phyloP scores from a whole-genome alignment of 352 stramenopile genomes.

The Pythium dissotocum region DNA sequence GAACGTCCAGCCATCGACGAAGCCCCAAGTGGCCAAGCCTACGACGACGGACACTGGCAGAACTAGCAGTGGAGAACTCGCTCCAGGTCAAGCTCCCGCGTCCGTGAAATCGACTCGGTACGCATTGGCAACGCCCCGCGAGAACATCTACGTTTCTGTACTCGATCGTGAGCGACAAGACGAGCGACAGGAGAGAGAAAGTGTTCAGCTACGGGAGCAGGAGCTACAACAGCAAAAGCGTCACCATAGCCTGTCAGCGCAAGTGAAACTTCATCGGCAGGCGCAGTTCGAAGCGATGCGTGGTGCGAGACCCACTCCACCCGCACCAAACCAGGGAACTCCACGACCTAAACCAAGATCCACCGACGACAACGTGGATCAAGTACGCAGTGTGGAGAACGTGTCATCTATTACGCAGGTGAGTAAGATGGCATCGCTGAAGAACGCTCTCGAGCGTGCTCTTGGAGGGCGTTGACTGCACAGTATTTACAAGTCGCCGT shows the following conservation, averaged over 20 bases:
- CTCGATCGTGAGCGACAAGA: constrained; percentile 17
- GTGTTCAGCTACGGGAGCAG: background rate
- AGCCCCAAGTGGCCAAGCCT: background rate
- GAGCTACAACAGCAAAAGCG: background rate
- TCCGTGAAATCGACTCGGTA: constrained; percentile 23
- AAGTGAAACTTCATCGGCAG: constrained; percentile 48
- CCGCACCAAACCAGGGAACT: background rate
- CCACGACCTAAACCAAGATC: background rate
- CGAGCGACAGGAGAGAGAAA: constrained; percentile 19
- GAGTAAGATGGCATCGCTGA: constrained; percentile 8
- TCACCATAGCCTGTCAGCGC: constrained; percentile 29
- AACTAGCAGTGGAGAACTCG: background rate
- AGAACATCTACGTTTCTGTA: constrained; percentile 53
- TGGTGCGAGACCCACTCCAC: background rate
- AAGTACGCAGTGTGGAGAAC: background rate
- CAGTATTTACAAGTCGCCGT: constrained; percentile 17
- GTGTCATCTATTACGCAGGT: constrained; percentile 3
- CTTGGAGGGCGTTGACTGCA: constrained; percentile 1
- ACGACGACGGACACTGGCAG: background rate
- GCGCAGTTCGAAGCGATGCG: constrained; percentile 36
- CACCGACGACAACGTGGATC: background rate
- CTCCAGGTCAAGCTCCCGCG: constrained; percentile 13
- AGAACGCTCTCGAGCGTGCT: background rate
- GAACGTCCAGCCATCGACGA: constrained; percentile 19
- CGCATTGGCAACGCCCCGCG: constrained; percentile 37